phyloP scores from a whole-genome alignment of 148 eudicot species.

The Fagopyrum homotropicum region DNA sequence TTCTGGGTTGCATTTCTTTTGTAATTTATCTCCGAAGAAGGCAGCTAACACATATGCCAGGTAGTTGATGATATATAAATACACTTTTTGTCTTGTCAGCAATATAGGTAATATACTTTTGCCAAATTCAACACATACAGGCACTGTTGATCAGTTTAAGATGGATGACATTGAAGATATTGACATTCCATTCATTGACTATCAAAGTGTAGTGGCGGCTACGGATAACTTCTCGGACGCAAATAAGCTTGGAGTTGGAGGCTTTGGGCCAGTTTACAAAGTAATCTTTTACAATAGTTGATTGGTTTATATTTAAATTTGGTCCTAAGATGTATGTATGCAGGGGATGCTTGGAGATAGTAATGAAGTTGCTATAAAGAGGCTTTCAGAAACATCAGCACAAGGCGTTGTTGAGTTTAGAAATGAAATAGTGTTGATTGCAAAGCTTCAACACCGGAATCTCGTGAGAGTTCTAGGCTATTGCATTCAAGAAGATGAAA shows the following conservation, averaged over 20 bases:
- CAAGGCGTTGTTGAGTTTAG: no score
- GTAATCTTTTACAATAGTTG: no score
- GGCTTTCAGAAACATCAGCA: no score
- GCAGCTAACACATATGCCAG: background rate
- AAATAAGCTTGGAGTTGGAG: constrained; percentile 11
- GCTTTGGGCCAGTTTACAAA: background rate
- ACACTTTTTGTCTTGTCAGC: background rate
- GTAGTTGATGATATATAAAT: background rate
- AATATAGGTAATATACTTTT: background rate
- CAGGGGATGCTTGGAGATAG: no score
- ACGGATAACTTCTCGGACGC: background rate
- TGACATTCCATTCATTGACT: background rate
- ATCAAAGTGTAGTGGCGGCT: background rate
- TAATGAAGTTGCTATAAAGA: no score
- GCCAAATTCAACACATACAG: background rate
- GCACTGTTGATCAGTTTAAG: background rate
- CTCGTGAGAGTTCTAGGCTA: no score
- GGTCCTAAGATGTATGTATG: no score
- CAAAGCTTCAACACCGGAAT: no score
- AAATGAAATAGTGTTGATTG: no score
- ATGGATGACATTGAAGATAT: background rate
- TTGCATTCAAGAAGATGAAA: no score
- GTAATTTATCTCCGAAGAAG: background rate
- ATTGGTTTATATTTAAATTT: no score
- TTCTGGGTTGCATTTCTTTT: background rate